Conservation (phyloP, 768 basidiomycete genomes). For the Hericium alpestre region DNA sequence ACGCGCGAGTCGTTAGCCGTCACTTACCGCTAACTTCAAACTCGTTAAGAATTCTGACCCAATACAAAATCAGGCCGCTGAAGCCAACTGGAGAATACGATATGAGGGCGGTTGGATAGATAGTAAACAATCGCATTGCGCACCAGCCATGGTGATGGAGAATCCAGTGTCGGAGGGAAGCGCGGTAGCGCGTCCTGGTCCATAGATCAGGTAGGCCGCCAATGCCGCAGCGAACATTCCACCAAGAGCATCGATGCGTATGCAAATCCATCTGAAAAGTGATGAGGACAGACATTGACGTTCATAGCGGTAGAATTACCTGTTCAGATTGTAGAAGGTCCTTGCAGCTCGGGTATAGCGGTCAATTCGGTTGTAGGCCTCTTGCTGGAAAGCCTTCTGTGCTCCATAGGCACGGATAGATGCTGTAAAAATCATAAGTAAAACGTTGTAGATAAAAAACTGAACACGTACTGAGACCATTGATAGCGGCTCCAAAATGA, state of each 20-base stretch:
- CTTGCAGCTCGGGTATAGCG: constrained; percentile 32
- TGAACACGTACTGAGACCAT: constrained; percentile 31
- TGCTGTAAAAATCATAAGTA: constrained; percentile 14
- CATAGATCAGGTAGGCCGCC: constrained; percentile 43
- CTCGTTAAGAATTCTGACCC: constrained; percentile 34
- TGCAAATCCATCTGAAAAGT: constrained; percentile 31
- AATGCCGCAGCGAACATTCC: constrained; percentile 40
- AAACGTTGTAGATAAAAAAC: background rate
- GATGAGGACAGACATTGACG: background rate
- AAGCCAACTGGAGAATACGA: constrained; percentile 33
- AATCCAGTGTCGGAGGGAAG: constrained; percentile 28
- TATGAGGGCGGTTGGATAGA: background rate
- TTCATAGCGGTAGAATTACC: constrained; percentile 18
- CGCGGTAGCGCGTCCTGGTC: constrained; percentile 24
- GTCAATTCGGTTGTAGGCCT: constrained; percentile 37
- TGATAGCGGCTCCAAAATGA: constrained; percentile 41
- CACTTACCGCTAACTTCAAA: constrained; percentile 33
- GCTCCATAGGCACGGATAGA: constrained; percentile 50
- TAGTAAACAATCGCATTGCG: background rate
- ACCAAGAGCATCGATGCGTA: constrained; percentile 46
- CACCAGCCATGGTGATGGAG: constrained; percentile 32
- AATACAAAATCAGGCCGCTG: constrained; percentile 42
- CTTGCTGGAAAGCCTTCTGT: constrained; percentile 29
- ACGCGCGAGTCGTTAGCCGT: too few relatives aligned
- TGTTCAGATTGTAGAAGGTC: constrained; percentile 38